A percentile compares a stretch with the other conserved stretches of the same genome.
These are phyloP conservation scores for Kwoniella shivajii DNA, from an alignment of 1,284 basidiomycete genomes.

Conservation along the genomic window DNA sequence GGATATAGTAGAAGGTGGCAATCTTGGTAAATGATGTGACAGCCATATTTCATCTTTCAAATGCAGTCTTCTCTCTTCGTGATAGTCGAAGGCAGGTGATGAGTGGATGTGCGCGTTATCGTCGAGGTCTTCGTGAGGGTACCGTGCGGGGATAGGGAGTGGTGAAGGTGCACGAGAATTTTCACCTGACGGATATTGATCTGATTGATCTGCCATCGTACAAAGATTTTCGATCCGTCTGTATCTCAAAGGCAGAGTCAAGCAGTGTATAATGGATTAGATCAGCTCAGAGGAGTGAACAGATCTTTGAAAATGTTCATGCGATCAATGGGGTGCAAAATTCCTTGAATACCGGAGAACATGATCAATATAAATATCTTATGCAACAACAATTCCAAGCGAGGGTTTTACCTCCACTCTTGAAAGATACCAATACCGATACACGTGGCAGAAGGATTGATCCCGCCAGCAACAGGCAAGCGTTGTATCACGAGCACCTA, in stretches of 20 bases:
- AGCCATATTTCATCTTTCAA: slow-evolving; percentile 53
- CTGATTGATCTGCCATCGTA: slow-evolving; percentile 12
- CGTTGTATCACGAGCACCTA: too few species aligned
- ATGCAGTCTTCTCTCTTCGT: slow-evolving; percentile 50
- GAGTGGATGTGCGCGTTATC: slow-evolving; percentile 17
- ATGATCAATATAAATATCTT: too few species aligned
- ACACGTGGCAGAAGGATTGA: too few species aligned
- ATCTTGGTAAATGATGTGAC: slow-evolving; percentile 47
- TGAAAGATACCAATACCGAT: too few species aligned
- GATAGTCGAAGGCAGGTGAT: slow-evolving; percentile 54
- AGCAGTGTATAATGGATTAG: too few species aligned
- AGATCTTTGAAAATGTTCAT: too few species aligned
- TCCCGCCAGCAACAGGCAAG: too few species aligned
- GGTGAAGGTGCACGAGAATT: slow-evolving; percentile 15
- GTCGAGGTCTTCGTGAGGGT: slow-evolving; percentile 17
- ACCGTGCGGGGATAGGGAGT: slow-evolving; percentile 11
- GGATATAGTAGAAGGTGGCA: slow-evolving; percentile 39
- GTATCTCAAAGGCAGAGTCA: not conserved
- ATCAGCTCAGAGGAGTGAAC: too few species aligned
- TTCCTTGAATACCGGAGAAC: too few species aligned
- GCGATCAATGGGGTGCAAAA: too few species aligned
- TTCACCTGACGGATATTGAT: not conserved
- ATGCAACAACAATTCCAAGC: too few species aligned
- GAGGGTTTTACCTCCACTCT: too few species aligned
- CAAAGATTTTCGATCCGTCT: not conserved